Evolutionary conservation across 2,329 filamentous ascomycete genomes (phyloP), one percentile per base, ranked within the genome.

Genomic region (Ophiostoma novo-ulmi): DNA sequence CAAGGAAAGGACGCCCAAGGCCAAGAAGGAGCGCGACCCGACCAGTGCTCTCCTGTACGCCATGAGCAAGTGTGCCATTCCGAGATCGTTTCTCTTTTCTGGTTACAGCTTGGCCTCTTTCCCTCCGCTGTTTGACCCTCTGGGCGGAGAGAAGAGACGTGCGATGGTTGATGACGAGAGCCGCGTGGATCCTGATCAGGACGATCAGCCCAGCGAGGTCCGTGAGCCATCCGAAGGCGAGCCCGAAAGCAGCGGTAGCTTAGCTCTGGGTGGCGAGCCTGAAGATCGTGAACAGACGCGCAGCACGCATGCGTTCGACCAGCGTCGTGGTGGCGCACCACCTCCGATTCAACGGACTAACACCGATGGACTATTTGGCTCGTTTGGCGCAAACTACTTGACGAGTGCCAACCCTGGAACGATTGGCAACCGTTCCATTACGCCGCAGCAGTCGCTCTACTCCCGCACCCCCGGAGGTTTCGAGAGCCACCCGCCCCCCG

Each of bases 181-280:
- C 5, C 83, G 83, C 31, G 75, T 84, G 14, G 79, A 77, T 22
- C 79, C 78, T 6, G 83, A 86, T 39, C 81, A 82, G 26, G 84
- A 86, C 71, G 83, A 85, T 39, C 80, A 80, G 35, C 48, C 66
- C 7, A 74, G 78, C 1, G 84, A 85, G 35, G 77, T 77, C 2
- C 77, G 78, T 5, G 84, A 84, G 66, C 78, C 80, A 4, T 84
- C 84, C 0, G 93, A 97, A 74, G 92, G 92, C 71, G 90, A 91
- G 71, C 88, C 88, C 1, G 93, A 95, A 79, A 91, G 91, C 74
- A 92, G 91, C 65, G 88, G 88, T 17, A 98, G 94, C 78, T 84
- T 95, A 71, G 94, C 96, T 71, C 85, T 98, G 22, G 94, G 94
- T 71, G 94, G 94, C 63, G 94, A 98, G 78, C 94, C 94, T 0